Evolutionary conservation across 1,284 basidiomycete genomes (phyloP).

Genomic region (Rhizoctonia solani): DNA sequence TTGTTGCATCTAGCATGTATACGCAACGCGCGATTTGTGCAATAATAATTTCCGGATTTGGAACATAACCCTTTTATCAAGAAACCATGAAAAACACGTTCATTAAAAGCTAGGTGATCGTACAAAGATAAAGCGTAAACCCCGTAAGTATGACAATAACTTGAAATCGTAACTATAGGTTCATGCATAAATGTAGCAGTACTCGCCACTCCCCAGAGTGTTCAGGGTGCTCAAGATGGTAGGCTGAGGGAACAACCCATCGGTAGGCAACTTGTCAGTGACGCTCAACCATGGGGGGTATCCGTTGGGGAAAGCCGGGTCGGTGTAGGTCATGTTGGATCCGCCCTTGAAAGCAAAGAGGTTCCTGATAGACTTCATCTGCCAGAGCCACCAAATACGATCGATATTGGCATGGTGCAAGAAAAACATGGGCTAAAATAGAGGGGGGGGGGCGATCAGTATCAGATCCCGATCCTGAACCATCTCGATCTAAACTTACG

Average conservation of each 20-base stretch:
- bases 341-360: constrained; percentile 19
- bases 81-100: not conserved
- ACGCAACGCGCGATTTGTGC: not conserved
- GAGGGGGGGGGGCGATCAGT: too few relatives aligned
- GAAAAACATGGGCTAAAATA: constrained; percentile 28
- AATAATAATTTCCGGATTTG: not conserved
- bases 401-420: constrained; percentile 31
- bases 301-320: constrained; percentile 24
- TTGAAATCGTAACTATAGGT: not conserved
- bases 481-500: too few relatives aligned
- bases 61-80: not conserved
- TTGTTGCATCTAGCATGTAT: too few relatives aligned
- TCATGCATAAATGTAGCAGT: constrained; percentile 15
- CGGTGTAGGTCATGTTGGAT: constrained; percentile 18
- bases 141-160: not conserved
- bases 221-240: constrained; percentile 16
- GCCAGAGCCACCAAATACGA: constrained; percentile 32
- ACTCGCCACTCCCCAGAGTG: not conserved
- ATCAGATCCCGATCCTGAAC: too few relatives aligned
- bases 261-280: constrained; percentile 17
- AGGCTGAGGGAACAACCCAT: constrained; percentile 12
- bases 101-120: not conserved
- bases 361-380: constrained; percentile 1
- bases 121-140: not conserved
- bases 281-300: constrained; percentile 27